These are phyloP conservation scores for Candida orba DNA, from an alignment of 805 yeast genomes.

Conservation along the genomic window DNA sequence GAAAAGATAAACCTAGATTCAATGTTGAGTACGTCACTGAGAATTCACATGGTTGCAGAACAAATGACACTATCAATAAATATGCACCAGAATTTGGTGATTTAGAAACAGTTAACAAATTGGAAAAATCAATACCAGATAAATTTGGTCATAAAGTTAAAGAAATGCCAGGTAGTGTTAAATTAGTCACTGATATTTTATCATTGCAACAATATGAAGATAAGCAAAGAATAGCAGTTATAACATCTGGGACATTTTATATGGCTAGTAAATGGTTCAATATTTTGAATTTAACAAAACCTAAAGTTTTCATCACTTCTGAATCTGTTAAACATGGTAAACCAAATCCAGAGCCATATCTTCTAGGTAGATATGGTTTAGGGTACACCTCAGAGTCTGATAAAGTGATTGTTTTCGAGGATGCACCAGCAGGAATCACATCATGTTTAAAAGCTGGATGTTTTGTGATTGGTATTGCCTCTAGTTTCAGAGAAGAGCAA, in stretches of 20 bases:
- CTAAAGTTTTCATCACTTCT: slow-evolving; percentile 74
- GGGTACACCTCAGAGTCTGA: slow-evolving; percentile 27
- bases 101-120: slow-evolving; percentile 50
- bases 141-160: slow-evolving; percentile 63
- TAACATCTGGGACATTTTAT: slow-evolving; percentile 72
- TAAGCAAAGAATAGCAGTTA: slow-evolving; percentile 71
- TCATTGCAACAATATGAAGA: slow-evolving; percentile 26
- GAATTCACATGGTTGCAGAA: slow-evolving; percentile 77
- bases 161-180: slow-evolving; percentile 71
- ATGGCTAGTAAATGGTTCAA: slow-evolving; percentile 77
- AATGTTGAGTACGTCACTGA: slow-evolving; percentile 67
- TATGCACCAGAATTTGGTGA: slow-evolving; percentile 69
- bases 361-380: slow-evolving; percentile 40
- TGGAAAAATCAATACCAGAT: slow-evolving; percentile 68
- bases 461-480: slow-evolving; percentile 74
- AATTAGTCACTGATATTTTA: slow-evolving; percentile 43
- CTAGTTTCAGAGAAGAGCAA: slow-evolving; percentile 61
- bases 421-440: slow-evolving; percentile 81
- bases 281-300: slow-evolving; percentile 52
- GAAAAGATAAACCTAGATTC: slow-evolving; percentile 56
- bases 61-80: slow-evolving; percentile 64
- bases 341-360: slow-evolving; percentile 83
- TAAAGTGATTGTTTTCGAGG: slow-evolving; percentile 68
- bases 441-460: slow-evolving; percentile 86
- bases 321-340: slow-evolving; percentile 74